Evolutionary conservation across 2,329 filamentous ascomycete genomes (phyloP), one percentile per base, ranked within the genome.

Genomic region (Monosporascus cannonballus): DNA sequence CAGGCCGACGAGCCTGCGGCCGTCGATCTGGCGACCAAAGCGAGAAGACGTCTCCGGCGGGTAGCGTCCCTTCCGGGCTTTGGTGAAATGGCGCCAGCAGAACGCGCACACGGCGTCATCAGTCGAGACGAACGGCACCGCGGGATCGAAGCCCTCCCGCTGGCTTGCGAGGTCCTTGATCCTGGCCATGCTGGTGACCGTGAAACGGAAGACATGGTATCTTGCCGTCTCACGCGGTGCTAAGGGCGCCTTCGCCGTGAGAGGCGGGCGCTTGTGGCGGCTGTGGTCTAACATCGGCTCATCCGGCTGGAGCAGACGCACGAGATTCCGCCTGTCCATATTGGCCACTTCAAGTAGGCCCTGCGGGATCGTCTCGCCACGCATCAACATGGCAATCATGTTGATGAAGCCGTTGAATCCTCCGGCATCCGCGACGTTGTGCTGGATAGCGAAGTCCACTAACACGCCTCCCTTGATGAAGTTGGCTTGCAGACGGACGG

Each of bases 41-140:
- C 34, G 22, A 22, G 48, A 25, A 17, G 18, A 3, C 20, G 48
- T 27, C 17, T 42, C 18, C 14, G 48, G 18, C 4, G 48, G 18
- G 8, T 42, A 15, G 7, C 48, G n/a, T 2, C 14, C 7, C 38
- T 30, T 9, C 2, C 48, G 48, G 17, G 42, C 36, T 20, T 15
- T 6, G 3, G 41, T 37, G 30, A 54, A 36, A 20, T 39, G 47
- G 24, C 51, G 20, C 52, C 52, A 54, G 49, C 52, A 54, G 41
- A 54, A 54, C 2, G 52, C 52, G 22, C 37, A 45, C 6, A 54
- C 4, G 6, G 52, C 52, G 37, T 54, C 52, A 30, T 54, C 44
- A 1, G 53, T 54, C 3, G 53, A 51, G 15, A 54, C 45, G 42
- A 42, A 54, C 7, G 47, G 50, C 14, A 52, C 47, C 7, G 25